Evolutionary conservation across 129 eudicot genomes (phyloP).

Genomic region (Tagetes patula): DNA sequence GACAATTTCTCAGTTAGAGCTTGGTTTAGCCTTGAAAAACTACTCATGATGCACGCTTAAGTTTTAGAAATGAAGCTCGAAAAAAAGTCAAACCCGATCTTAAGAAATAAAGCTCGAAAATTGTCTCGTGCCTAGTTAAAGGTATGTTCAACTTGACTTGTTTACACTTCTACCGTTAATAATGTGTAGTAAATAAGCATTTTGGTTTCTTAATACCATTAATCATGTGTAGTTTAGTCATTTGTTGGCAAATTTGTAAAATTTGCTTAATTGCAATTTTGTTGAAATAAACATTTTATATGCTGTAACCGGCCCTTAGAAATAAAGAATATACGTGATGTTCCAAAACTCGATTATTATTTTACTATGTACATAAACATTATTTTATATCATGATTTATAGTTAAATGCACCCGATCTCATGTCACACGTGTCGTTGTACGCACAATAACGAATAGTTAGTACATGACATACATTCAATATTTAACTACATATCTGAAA

Average conservation of each 20-base stretch:
- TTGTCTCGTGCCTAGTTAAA: too few species aligned
- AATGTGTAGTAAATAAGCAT: too few species aligned
- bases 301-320: too few species aligned
- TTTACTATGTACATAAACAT: not conserved
- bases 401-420: conserved; percentile 10
- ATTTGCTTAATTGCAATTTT: not conserved
- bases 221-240: not conserved
- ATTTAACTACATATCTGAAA: conserved; percentile 22
- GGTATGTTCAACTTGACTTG: too few species aligned
- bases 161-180: too few species aligned
- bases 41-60: too few species aligned
- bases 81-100: too few species aligned
- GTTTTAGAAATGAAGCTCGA: too few species aligned
- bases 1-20: too few species aligned
- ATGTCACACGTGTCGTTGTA: conserved; percentile 26
- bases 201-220: too few species aligned
- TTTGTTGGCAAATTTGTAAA: not conserved
- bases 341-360: not conserved
- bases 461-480: conserved; percentile 6
- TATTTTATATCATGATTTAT: not conserved
- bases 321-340: not conserved
- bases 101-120: too few species aligned
- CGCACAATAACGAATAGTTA: conserved; percentile 14
- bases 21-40: too few species aligned
- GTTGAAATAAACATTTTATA: not conserved